A percentile compares a stretch with the other conserved stretches of the same genome.
Conservation (phyloP, 2,329 filamentous ascomycete genomes). For the Gnomoniopsis smithogilvyi region DNA sequence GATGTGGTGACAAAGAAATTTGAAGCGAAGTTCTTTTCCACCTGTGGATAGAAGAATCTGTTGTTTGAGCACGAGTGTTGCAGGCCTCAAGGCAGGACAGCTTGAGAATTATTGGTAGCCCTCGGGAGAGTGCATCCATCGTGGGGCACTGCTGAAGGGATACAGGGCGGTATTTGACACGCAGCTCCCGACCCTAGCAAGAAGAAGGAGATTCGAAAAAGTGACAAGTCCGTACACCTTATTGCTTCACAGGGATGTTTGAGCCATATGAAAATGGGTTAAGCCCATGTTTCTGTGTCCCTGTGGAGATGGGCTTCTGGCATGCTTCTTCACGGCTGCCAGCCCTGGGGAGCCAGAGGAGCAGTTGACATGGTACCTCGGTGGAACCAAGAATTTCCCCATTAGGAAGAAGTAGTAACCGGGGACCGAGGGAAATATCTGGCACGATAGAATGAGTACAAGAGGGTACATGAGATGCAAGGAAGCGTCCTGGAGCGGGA, state of each 20-base stretch:
- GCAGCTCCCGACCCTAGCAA: slow-evolving; percentile 3
- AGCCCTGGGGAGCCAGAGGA: slow-evolving; percentile 1
- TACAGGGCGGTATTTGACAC: slow-evolving; percentile 17
- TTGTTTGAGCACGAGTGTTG: slow-evolving; percentile 13
- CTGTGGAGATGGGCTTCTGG: slow-evolving; percentile 4
- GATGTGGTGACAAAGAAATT: neutral
- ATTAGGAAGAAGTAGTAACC: slow-evolving; percentile 10
- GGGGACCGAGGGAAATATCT: slow-evolving; percentile 2
- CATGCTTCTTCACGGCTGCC: neutral
- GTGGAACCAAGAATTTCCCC: slow-evolving; percentile 8
- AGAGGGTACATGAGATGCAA: slow-evolving; percentile 3
- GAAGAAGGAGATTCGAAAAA: slow-evolving; percentile 1
- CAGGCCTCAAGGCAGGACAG: slow-evolving; percentile 16
- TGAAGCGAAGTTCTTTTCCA: neutral
- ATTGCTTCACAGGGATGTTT: neutral
- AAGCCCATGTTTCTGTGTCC: neutral
- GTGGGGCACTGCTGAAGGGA: slow-evolving; percentile 3
- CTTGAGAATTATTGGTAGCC: slow-evolving; percentile 14
- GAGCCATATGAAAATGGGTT: neutral
- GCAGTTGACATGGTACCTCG: neutral
- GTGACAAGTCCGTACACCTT: neutral
- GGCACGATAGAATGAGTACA: slow-evolving; percentile 4
- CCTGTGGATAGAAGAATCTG: slow-evolving; percentile 11
- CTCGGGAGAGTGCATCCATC: slow-evolving; percentile 16
- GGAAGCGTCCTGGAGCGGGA: neutral